Evolutionary conservation across 1,284 basidiomycete genomes (phyloP), one percentile per base, ranked within the genome.

Genomic region (Ceratobasidium papillatum): DNA sequence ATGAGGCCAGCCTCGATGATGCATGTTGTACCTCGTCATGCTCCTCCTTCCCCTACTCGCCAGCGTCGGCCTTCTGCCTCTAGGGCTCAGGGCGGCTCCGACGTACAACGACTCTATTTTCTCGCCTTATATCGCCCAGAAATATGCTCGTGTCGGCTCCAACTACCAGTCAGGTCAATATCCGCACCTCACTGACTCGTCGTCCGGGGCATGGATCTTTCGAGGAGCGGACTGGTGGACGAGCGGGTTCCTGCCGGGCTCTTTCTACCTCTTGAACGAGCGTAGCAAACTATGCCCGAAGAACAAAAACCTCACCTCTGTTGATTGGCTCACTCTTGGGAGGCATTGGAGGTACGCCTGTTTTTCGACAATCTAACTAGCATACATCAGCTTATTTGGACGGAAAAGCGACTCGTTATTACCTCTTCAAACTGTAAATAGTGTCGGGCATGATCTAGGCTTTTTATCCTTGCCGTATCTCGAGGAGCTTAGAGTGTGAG

Each of bases 211-310:
- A 12, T 92, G 89, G 89, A 78, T 80, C 2, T 86, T 83, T 75
- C 87, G 88, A 79, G 61, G 75, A 3, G 84, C 87, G 0, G 85
- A 90, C 78, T 86, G 85, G 9, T 91, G 91, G 90, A 90, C 90
- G 0, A 86, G 87, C 3, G 90, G 89, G 0, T 92, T 92, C 84
- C 88, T 91, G 80, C 89, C 90, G 0, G 83, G 85, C 8, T 86
- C 87, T 1, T 81, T 87, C 27, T 91, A 91, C 77, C 87, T 86
- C 4, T 81, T 91, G 75, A 83, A 89, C 79, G 74, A 75, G 83
- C 84, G 61, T 25, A 82, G 83, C 73, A 77, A 78, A 22, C 80
- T 89, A 1, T 92, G 90, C 76, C 58, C 65, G 9, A 63, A 63
- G 45, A 51, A 54, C 56, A 63, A 52, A 17, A 56, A 72, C 14